These are phyloP conservation scores for Cydonia oblonga DNA, from an alignment of 331 rosid species.

Conservation along the genomic window DNA sequence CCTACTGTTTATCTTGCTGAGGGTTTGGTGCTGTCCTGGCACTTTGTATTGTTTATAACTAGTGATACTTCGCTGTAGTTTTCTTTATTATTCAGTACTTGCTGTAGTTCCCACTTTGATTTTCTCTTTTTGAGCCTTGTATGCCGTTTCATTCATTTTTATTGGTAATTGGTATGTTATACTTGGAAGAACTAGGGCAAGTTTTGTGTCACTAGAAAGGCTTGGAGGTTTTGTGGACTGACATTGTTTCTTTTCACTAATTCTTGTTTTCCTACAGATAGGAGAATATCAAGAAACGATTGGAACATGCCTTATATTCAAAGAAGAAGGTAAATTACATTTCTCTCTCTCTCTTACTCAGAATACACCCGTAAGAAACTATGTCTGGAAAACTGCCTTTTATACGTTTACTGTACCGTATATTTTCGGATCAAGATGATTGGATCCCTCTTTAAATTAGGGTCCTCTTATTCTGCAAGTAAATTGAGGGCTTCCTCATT, in stretches of 20 bases:
- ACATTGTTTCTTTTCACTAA: background rate
- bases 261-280: slow-evolving; percentile 29
- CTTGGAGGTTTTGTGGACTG: background rate
- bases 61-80: background rate
- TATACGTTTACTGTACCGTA: background rate
- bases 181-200: background rate
- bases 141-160: background rate
- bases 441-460: background rate
- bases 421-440: background rate
- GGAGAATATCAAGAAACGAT: slow-evolving; percentile 67
- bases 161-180: background rate
- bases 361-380: background rate
- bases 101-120: background rate
- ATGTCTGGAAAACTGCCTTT: background rate
- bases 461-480: background rate
- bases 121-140: background rate
- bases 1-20: background rate
- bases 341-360: background rate
- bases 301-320: slow-evolving; percentile 60
- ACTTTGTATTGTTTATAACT: background rate
- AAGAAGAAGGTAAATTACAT: slow-evolving; percentile 34
- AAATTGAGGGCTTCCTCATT: background rate
- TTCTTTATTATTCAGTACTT: background rate
- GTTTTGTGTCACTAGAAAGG: background rate
- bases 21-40: background rate